These are phyloP conservation scores for Phylloboletellus chloephorus DNA, from an alignment of 1,284 basidiomycete species.

Conservation along the genomic window DNA sequence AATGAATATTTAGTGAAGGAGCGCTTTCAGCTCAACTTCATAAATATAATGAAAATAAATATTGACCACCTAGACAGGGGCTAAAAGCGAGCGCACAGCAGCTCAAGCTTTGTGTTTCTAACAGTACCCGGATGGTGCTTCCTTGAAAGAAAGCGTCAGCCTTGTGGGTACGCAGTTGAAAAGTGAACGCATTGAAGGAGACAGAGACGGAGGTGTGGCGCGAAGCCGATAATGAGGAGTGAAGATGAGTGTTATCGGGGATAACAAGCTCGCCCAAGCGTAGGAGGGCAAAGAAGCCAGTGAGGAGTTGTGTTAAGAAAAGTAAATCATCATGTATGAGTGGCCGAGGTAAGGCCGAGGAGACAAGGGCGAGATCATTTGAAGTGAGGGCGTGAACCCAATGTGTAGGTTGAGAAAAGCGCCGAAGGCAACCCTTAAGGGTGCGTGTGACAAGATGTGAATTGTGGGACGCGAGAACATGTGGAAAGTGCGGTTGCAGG, in stretches of 20 bases:
- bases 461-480: conserved; percentile 37
- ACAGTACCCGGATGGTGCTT: not conserved
- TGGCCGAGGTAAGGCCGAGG: not conserved
- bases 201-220: not conserved
- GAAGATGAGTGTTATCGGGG: no score
- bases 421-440: not conserved
- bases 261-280: conserved; percentile 30
- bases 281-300: conserved; percentile 31
- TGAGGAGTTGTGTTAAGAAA: conserved; percentile 25
- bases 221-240: no score
- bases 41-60: no score
- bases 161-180: not conserved
- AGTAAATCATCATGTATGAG: conserved; percentile 28
- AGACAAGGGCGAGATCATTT: not conserved
- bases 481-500: not conserved
- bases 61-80: no score
- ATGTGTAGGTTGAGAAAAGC: not conserved
- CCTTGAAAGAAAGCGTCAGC: not conserved
- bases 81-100: no score
- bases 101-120: no score
- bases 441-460: conserved; percentile 25
- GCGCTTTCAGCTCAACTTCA: no score
- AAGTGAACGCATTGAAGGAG: not conserved
- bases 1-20: no score
- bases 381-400: not conserved